Percentiles rank a stretch among this genome's conserved stretches.
These are phyloP conservation scores for Leucocoprinus birnbaumii DNA, from an alignment of 768 basidiomycete species.

Conservation along the genomic window DNA sequence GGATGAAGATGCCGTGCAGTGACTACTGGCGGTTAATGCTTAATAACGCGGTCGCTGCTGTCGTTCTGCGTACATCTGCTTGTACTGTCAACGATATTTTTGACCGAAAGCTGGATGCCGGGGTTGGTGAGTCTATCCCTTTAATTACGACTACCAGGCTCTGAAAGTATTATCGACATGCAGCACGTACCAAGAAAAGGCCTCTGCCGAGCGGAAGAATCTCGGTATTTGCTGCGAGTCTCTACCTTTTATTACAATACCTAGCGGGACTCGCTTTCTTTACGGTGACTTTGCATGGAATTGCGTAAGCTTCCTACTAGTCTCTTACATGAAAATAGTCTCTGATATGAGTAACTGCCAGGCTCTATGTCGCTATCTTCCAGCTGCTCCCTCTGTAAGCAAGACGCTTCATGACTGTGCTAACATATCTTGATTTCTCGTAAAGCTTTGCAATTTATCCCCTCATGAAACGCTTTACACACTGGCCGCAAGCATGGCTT, in stretches of 20 bases:
- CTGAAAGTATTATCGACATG: background rate
- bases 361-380: constrained; percentile 39
- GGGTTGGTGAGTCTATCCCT: constrained; percentile 44
- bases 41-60: constrained; percentile 35
- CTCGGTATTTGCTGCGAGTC: constrained; percentile 35
- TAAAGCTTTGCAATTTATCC: constrained; percentile 44
- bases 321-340: background rate
- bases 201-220: constrained; percentile 50
- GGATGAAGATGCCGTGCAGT: constrained; percentile 25
- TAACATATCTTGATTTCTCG: background rate
- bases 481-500: constrained; percentile 65
- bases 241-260: constrained; percentile 41
- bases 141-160: background rate
- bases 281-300: constrained; percentile 23
- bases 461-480: constrained; percentile 50
- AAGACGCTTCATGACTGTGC: background rate
- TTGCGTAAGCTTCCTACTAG: constrained; percentile 34
- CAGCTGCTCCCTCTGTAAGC: constrained; percentile 45
- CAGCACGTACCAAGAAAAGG: constrained; percentile 46
- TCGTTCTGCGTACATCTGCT: constrained; percentile 42
- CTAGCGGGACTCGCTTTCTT: constrained; percentile 37
- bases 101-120: constrained; percentile 49
- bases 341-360: constrained; percentile 19
- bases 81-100: constrained; percentile 58
- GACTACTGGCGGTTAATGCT: constrained; percentile 28